Conservation (phyloP, 192 early-diverging fungal species). For the Funneliformis mosseae region DNA sequence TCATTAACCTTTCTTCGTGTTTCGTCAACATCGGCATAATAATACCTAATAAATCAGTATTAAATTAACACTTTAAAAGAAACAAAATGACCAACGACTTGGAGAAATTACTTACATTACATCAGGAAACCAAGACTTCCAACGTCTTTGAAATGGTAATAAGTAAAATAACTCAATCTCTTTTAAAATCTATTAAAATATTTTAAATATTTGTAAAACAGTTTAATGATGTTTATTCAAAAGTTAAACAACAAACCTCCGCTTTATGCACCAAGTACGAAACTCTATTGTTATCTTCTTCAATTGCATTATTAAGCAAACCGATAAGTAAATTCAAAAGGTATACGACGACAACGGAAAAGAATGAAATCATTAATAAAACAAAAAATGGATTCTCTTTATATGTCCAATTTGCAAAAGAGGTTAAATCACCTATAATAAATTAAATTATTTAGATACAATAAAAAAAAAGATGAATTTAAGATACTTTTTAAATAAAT, state of each 20-base stretch:
- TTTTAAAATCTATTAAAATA: neutral
- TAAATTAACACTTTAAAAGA: no score
- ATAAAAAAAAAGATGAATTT: no score
- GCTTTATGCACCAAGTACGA: neutral
- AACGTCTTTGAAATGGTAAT: neutral
- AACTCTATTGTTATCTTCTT: neutral
- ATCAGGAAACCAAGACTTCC: conserved; percentile 12
- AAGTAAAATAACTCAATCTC: conserved; percentile 22
- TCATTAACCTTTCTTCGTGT: no score
- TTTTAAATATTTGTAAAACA: no score
- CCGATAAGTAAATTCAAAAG: conserved; percentile 26
- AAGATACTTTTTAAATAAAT: no score
- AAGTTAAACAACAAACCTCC: neutral
- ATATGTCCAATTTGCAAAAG: neutral
- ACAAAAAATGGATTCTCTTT: neutral
- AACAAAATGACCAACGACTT: no score
- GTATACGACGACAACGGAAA: neutral
- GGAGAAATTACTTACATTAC: neutral
- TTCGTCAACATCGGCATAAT: neutral
- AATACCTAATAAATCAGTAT: neutral
- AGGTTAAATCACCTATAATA: neutral
- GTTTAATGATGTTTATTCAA: no score
- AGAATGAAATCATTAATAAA: neutral
- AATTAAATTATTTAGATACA: no score
- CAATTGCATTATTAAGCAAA: conserved; percentile 1